phyloP scores from a whole-genome alignment of 2,329 filamentous ascomycete species.

The Diaporthe vexans region DNA sequence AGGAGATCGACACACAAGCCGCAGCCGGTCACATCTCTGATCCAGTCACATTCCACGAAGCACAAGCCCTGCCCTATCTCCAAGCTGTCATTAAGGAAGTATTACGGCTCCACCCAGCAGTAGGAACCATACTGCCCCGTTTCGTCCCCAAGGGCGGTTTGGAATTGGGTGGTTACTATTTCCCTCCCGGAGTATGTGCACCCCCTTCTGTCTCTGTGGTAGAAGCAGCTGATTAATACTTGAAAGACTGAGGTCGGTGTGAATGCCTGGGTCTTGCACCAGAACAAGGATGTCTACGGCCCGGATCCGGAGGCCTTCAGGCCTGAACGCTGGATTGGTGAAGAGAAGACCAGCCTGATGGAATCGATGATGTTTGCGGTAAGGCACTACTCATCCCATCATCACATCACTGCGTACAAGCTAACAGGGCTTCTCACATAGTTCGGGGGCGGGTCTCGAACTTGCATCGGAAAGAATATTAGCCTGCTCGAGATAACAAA shows the following conservation, averaged over 20 bases:
- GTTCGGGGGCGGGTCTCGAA: conserved; percentile 64
- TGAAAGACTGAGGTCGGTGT: conserved; percentile 59
- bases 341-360: conserved; percentile 43
- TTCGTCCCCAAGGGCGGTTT: not conserved
- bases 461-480: conserved; percentile 56
- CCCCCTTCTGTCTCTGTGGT: not conserved
- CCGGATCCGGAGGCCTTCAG: conserved; percentile 66
- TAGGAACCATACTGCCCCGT: not conserved
- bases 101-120: not conserved
- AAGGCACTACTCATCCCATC: not conserved
- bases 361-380: conserved; percentile 20
- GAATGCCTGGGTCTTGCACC: conserved; percentile 72
- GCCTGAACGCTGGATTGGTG: conserved; percentile 66
- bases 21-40: not conserved
- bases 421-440: conserved; percentile 45
- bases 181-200: not conserved
- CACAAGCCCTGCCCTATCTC: not conserved
- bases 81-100: conserved; percentile 11
- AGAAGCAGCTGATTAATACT: not conserved
- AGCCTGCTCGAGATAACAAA: conserved; percentile 27
- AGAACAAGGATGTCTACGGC: conserved; percentile 68
- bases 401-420: not conserved
- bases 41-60: not conserved
- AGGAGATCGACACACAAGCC: not conserved
- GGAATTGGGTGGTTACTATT: not conserved